Base-by-base conservation (phyloP, 2,329 filamentous ascomycete genomes). In the Aspergillus ustus region DNA sequence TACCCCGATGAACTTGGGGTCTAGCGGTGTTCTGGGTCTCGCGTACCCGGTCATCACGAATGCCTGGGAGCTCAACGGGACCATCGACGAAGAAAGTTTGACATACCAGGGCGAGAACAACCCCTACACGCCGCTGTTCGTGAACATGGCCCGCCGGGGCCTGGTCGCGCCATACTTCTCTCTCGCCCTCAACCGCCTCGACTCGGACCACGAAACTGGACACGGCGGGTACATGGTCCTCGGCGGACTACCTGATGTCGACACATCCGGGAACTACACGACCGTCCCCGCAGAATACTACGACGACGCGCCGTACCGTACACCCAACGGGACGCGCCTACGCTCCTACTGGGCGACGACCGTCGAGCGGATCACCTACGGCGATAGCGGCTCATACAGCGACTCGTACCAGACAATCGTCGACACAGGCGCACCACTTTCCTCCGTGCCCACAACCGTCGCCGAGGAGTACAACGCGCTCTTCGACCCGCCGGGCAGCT, bases 131-230 rank as follows among this genome's bases (percentile, higher is more conserved):
- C 52, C 52, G 8, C 50, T 64, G 34, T 57, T 64, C 19, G 58
- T 61, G 31, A 60, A 34, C 29, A 57, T 64, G 59, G 34, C 19
- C 22, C 22, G 34, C 46, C 52, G 52, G 15, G 49, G 49, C 5
- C 29, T 62, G 17, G 59, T 61, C 29, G 37, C 50, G 2, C 57
- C 62, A 2, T 58, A 57, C 44, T 64, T 64, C 50, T 62, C 59
- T 15, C 52, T 64, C 25, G 62, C 62, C 8, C 51, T 86, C 19
- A 80, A 82, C 25, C 78, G 85, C 13, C 73, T 87, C 2, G 20
- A 55, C 6, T 40, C 51, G 8, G 19, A 50, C 52, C 69, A 75
- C 22, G 59, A 59, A 7, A 46, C 28, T 29, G 59, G 59, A 28
- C 52, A 52, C 17, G 63, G 63, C 1, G 67, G 67, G 8, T 66